phyloP scores from a whole-genome alignment of 306 rosid genomes.

The Comarum palustre region DNA sequence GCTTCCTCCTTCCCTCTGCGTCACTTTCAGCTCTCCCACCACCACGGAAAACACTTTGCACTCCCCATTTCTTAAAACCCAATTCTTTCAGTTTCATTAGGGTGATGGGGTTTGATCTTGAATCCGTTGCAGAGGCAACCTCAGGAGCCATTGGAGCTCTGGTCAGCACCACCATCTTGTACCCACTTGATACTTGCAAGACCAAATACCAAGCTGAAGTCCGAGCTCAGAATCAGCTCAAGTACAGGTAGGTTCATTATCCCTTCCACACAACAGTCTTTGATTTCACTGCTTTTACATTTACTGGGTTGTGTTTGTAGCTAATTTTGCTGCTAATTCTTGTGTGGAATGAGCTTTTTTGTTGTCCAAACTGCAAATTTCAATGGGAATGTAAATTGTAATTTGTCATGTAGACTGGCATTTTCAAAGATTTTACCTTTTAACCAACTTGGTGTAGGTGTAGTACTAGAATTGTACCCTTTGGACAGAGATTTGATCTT shows the following conservation, averaged over 20 bases:
- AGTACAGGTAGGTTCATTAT: slow-evolving; percentile 53
- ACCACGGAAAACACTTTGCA: background rate
- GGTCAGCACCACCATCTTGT: slow-evolving; percentile 78
- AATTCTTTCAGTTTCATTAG: slow-evolving; percentile 17
- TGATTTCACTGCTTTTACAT: background rate
- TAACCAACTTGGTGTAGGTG: too few relatives aligned
- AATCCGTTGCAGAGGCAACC: slow-evolving; percentile 81
- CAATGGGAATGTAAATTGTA: background rate
- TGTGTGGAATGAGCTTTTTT: background rate
- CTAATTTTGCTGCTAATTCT: background rate
- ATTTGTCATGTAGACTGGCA: background rate
- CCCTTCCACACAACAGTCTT: background rate
- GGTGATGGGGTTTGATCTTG: slow-evolving; percentile 69
- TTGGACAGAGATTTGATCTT: too few relatives aligned
- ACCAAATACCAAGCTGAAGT: slow-evolving; percentile 97
- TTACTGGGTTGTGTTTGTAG: too few relatives aligned
- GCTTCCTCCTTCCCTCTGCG: background rate
- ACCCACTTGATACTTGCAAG: slow-evolving; percentile 96
- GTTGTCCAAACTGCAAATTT: background rate
- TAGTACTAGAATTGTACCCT: background rate
- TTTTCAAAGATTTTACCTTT: background rate
- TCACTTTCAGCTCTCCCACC: slow-evolving; percentile 20
- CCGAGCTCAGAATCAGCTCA: slow-evolving; percentile 59
- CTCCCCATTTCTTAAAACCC: slow-evolving; percentile 14
- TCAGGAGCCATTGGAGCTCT: slow-evolving; percentile 96